A percentile compares a stretch with the other conserved stretches of the same genome.
Evolutionary conservation across 2,329 filamentous ascomycete genomes (phyloP).

Genomic region (Diaporthe citriasiana): DNA sequence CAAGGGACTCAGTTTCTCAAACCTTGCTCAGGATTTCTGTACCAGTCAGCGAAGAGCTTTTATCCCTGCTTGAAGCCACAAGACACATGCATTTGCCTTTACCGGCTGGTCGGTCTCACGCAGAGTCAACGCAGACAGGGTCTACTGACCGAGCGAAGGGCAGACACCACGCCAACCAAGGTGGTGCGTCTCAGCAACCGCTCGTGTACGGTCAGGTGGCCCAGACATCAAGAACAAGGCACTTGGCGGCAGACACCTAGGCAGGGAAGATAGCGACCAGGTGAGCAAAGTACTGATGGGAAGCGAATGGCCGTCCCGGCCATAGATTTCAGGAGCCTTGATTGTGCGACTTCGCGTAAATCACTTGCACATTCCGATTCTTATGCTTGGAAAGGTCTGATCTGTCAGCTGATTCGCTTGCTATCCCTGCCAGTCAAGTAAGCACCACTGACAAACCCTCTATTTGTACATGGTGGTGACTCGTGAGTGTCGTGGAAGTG

Average conservation of each 20-base stretch:
- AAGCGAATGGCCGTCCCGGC: background rate
- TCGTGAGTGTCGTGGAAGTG: background rate
- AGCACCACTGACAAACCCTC: background rate
- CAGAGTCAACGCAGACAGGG: background rate
- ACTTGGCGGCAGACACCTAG: background rate
- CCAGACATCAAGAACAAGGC: background rate
- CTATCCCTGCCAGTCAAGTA: background rate
- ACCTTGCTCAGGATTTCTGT: background rate
- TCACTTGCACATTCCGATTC: background rate
- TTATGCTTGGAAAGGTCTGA: background rate
- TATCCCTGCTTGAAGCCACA: background rate
- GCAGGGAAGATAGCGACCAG: background rate
- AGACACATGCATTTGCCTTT: conserved; percentile 12
- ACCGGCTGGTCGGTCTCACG: conserved; percentile 5
- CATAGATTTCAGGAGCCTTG: background rate
- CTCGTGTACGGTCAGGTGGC: background rate
- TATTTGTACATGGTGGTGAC: background rate
- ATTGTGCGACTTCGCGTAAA: background rate
- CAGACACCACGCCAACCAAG: background rate
- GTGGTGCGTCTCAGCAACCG: background rate
- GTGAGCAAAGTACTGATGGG: background rate
- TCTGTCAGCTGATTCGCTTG: conserved; percentile 10
- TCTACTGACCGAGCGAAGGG: background rate
- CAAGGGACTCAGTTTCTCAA: background rate
- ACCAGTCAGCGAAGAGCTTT: background rate